These are phyloP conservation scores for Capsicum baccatum DNA, from an alignment of 257 asterid genomes.

Conservation along the genomic window DNA sequence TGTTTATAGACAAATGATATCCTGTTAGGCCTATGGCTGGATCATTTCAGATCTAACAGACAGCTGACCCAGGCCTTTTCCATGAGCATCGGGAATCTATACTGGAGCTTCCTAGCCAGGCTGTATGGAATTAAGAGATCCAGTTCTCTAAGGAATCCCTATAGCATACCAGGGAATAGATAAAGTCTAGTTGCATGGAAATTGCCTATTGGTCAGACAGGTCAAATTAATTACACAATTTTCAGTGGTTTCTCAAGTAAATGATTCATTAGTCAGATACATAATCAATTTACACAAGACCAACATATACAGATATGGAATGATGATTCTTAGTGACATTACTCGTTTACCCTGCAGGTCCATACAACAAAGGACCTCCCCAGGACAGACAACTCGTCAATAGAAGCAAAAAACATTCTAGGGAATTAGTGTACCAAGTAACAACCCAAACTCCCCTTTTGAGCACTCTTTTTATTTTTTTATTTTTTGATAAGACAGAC, in stretches of 20 bases:
- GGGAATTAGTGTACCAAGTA: neutral
- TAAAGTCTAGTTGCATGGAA: neutral
- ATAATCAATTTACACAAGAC: neutral
- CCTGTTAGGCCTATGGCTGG: neutral
- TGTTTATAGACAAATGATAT: neutral
- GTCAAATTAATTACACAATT: neutral
- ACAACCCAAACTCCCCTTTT: neutral
- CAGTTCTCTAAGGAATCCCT: neutral
- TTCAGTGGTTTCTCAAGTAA: conserved; percentile 22
- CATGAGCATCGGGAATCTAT: neutral
- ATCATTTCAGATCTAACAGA: neutral
- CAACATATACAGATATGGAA: neutral
- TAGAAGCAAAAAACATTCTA: neutral
- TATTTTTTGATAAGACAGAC: neutral
- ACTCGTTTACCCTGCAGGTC: conserved; percentile 1
- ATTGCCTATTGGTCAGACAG: neutral
- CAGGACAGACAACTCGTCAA: neutral
- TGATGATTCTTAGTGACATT: neutral
- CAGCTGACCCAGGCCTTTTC: neutral
- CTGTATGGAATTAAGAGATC: neutral
- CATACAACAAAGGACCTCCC: neutral
- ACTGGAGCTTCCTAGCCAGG: neutral
- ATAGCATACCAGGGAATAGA: no score
- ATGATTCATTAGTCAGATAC: conserved; percentile 5
- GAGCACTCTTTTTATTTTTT: no score